A percentile compares a stretch with the other conserved stretches of the same genome.
phyloP scores from a whole-genome alignment of 352 stramenopile genomes.

The Stramenopiles sp. region DNA sequence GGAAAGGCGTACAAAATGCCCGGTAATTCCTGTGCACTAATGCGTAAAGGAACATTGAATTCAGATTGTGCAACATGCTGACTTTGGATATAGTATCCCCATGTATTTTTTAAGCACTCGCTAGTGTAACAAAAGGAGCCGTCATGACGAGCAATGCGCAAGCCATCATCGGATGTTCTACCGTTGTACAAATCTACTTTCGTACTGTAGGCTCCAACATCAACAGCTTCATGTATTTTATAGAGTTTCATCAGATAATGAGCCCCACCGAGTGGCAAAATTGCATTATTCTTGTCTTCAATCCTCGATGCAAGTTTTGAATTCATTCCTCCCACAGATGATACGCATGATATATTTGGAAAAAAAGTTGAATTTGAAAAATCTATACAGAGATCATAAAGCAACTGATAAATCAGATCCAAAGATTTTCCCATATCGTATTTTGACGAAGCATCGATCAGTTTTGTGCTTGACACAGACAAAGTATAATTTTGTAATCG shows the following conservation, averaged over 20 bases:
- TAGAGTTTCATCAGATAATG: not conserved
- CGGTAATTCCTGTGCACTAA: not conserved
- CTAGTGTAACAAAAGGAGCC: not conserved
- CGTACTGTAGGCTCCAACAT: not conserved
- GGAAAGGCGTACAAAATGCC: not conserved
- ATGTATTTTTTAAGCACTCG: not conserved
- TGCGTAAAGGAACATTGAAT: not conserved
- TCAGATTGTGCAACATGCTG: not conserved
- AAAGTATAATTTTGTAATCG: not conserved
- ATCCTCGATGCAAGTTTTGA: not conserved
- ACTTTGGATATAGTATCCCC: not conserved
- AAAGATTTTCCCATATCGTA: not conserved
- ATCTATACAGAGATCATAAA: not conserved
- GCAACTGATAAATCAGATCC: not conserved
- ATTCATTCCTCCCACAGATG: not conserved
- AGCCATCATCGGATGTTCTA: not conserved
- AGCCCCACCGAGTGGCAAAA: not conserved
- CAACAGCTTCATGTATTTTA: not conserved
- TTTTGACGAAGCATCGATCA: not conserved
- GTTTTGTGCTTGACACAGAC: not conserved
- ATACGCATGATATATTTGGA: not conserved
- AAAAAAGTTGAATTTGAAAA: not conserved
- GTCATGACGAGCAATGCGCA: not conserved
- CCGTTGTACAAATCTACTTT: not conserved
- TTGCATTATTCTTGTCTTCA: not conserved